Conservation (phyloP, 148 eudicot species). For the Linanthus parryae region DNA sequence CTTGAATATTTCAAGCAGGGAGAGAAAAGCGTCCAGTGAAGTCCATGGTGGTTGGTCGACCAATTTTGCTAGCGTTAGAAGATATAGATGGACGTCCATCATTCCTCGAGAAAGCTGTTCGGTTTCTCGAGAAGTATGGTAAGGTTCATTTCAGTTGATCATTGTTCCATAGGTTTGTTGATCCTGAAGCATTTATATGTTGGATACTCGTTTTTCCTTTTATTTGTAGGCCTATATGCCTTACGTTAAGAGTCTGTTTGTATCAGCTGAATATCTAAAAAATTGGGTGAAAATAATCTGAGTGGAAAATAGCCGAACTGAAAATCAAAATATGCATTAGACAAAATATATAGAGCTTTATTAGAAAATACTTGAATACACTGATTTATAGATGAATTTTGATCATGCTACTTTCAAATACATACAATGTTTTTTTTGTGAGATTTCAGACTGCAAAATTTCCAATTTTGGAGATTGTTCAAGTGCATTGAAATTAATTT, state of each 20-base stretch:
- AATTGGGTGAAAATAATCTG: too few relatives aligned
- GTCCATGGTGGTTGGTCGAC: conserved; percentile 96
- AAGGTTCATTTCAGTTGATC: conserved; percentile 12
- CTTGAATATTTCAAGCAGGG: conserved; percentile 41
- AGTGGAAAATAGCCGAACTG: too few relatives aligned
- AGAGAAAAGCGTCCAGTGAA: conserved; percentile 92
- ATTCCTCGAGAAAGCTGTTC: conserved; percentile 97
- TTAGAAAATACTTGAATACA: too few relatives aligned
- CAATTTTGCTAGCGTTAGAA: conserved; percentile 92
- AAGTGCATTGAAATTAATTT: too few relatives aligned
- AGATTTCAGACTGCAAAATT: too few relatives aligned
- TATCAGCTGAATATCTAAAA: background rate
- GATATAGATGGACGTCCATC: conserved; percentile 99
- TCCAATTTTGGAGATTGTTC: too few relatives aligned
- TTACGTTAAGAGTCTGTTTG: background rate
- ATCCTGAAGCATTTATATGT: conserved; percentile 13
- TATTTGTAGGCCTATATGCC: background rate
- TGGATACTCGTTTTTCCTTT: background rate
- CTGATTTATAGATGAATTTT: too few relatives aligned
- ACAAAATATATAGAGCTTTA: too few relatives aligned
- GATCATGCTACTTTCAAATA: too few relatives aligned
- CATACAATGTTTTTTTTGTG: too few relatives aligned
- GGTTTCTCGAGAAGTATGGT: conserved; percentile 91
- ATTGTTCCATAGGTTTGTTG: background rate
- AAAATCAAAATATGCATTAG: too few relatives aligned